phyloP scores from a whole-genome alignment of 805 yeast species.

The Cyberlindnera maritima region DNA sequence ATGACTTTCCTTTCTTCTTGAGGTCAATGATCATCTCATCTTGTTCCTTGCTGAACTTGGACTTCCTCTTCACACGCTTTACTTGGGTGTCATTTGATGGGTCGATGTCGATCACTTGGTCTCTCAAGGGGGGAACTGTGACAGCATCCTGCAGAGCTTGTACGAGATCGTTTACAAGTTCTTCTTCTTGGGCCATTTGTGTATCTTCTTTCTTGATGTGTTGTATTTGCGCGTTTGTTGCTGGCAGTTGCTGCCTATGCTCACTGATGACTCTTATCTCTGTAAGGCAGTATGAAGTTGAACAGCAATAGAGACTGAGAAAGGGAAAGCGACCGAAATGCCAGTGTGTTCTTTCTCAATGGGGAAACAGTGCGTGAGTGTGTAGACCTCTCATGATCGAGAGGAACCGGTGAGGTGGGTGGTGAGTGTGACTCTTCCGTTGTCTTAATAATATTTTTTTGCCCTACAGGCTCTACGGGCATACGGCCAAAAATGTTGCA shows the following conservation, averaged over 20 bases:
- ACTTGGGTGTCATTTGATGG: conserved; percentile 39
- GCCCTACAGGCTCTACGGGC: background rate
- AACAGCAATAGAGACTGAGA: no score
- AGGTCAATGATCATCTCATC: conserved; percentile 61
- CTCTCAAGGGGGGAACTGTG: conserved; percentile 20
- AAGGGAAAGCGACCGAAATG: no score
- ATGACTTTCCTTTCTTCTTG: conserved; percentile 60
- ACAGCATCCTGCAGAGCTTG: conserved; percentile 15
- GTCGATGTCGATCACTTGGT: conserved; percentile 38
- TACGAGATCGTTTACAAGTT: conserved; percentile 4
- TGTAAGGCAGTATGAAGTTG: no score
- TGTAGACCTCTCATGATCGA: no score
- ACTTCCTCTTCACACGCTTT: conserved; percentile 54
- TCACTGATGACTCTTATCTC: no score
- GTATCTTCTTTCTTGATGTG: background rate
- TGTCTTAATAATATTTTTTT: background rate
- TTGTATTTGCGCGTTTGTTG: no score
- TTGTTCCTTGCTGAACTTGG: conserved; percentile 69
- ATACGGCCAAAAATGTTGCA: background rate
- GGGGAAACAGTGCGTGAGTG: no score
- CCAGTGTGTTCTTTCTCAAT: no score
- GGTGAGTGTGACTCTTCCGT: background rate
- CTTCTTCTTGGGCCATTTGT: background rate
- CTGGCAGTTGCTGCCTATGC: no score
- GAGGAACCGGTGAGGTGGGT: no score